These are phyloP conservation scores for Pythium rhizo-oryzae DNA, from an alignment of 352 stramenopile species.

Conservation along the genomic window DNA sequence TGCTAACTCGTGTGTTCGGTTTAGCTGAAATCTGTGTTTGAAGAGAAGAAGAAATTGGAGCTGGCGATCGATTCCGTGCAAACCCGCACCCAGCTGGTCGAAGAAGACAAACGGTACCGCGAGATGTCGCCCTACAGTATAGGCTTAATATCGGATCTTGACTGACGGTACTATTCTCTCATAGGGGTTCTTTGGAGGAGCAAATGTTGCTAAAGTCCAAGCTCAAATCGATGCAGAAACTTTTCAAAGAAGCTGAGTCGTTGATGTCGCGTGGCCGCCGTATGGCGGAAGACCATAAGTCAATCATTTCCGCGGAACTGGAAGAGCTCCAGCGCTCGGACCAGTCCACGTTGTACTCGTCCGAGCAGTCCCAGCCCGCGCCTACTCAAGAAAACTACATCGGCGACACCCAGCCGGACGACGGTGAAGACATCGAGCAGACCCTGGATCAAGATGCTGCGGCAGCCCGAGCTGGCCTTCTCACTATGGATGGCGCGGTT, in stretches of 20 bases:
- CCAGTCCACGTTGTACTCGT: slow-evolving; percentile 23
- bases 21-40: slow-evolving; percentile 9
- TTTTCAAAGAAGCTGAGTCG: slow-evolving; percentile 7
- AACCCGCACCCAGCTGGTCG: slow-evolving; percentile 13
- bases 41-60: slow-evolving; percentile 18
- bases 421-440: slow-evolving; percentile 19
- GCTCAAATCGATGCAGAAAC: not conserved
- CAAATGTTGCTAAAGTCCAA: slow-evolving; percentile 16
- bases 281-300: slow-evolving; percentile 12
- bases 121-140: not conserved
- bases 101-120: slow-evolving; percentile 28
- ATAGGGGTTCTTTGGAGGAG: slow-evolving; percentile 24
- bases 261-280: not conserved
- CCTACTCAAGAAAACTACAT: slow-evolving; percentile 27
- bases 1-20: not conserved
- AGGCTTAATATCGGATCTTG: too few species aligned
- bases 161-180: too few species aligned
- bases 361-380: slow-evolving; percentile 33
- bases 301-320: slow-evolving; percentile 27
- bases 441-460: slow-evolving; percentile 27
- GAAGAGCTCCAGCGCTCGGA: slow-evolving; percentile 20
- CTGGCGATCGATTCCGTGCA: slow-evolving; percentile 25
- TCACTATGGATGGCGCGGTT: not conserved
- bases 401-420: slow-evolving; percentile 27
- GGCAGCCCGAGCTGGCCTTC: not conserved